Conservation (phyloP, 192 early-diverging fungal genomes). For the Podila horticola region DNA sequence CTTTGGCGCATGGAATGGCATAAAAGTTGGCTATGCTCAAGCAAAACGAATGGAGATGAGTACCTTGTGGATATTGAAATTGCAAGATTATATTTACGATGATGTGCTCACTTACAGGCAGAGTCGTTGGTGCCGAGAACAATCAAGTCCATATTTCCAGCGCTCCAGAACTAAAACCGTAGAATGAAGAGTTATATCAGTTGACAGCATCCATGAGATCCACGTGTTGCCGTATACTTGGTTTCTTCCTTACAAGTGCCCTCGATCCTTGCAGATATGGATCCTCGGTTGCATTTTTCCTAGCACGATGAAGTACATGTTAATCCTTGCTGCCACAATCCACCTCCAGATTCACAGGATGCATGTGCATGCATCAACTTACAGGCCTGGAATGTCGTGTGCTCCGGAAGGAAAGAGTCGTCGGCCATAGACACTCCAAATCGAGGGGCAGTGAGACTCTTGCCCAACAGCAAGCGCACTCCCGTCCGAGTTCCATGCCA, state of each 20-base stretch:
- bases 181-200: no score
- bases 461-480: slow-evolving; percentile 78
- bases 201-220: no score
- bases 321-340: neutral
- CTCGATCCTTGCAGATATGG: slow-evolving; percentile 67
- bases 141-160: slow-evolving; percentile 73
- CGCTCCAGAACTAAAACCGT: slow-evolving; percentile 74
- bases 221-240: neutral
- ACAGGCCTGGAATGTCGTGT: slow-evolving; percentile 60
- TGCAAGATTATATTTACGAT: slow-evolving; percentile 61
- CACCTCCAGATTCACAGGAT: neutral
- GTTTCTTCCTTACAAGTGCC: slow-evolving; percentile 57
- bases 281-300: slow-evolving; percentile 61
- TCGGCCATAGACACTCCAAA: slow-evolving; percentile 85
- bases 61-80: slow-evolving; percentile 60
- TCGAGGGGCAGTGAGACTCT: slow-evolving; percentile 67
- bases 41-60: slow-evolving; percentile 8
- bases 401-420: slow-evolving; percentile 65
- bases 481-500: slow-evolving; percentile 82
- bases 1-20: slow-evolving; percentile 41
- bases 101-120: slow-evolving; percentile 48
- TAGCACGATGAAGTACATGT: neutral
- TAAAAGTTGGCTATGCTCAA: slow-evolving; percentile 25
- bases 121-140: slow-evolving; percentile 61
- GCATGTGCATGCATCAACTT: slow-evolving; percentile 5